phyloP scores from a whole-genome alignment of 148 eudicot genomes.

The Silene latifolia region DNA sequence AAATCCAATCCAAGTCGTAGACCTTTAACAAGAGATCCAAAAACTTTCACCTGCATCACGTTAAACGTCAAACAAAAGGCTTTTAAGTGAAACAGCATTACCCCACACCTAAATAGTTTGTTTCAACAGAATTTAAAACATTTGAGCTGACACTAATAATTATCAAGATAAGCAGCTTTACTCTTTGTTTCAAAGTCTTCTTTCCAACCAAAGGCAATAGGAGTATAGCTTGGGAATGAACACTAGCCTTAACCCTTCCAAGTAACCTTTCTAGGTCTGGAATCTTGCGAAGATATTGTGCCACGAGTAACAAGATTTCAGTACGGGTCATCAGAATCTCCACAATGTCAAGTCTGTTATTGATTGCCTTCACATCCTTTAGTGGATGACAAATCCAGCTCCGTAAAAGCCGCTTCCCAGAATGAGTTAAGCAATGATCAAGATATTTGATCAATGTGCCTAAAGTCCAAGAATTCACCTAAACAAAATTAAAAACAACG shows the following conservation, averaged over 20 bases:
- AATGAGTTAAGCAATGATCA: slow-evolving; percentile 65
- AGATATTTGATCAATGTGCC: slow-evolving; percentile 89
- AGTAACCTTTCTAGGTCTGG: slow-evolving; percentile 93
- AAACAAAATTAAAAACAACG: not conserved
- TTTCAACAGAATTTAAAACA: not conserved
- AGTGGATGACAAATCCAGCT: slow-evolving; percentile 96
- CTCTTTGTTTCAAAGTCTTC: slow-evolving; percentile 85
- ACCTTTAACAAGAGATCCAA: slow-evolving; percentile 85
- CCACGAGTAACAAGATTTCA: slow-evolving; percentile 47
- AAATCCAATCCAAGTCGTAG: slow-evolving; percentile 66
- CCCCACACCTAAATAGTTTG: not conserved
- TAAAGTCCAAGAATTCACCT: slow-evolving; percentile 30
- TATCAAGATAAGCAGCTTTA: slow-evolving; percentile 33
- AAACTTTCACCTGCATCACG: slow-evolving; percentile 64
- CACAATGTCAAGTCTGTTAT: slow-evolving; percentile 72
- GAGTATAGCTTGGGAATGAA: slow-evolving; percentile 66
- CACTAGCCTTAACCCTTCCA: slow-evolving; percentile 72
- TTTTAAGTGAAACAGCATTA: not conserved
- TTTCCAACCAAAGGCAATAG: slow-evolving; percentile 69
- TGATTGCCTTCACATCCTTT: slow-evolving; percentile 64
- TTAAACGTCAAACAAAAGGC: slow-evolving; percentile 22
- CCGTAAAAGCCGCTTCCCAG: slow-evolving; percentile 90
- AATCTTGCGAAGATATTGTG: slow-evolving; percentile 76
- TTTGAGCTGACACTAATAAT: not conserved
- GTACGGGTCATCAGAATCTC: slow-evolving; percentile 54